These are phyloP conservation scores for Trichophyton benhamiae DNA, from an alignment of 2,329 filamentous ascomycete species.

Conservation along the genomic window DNA sequence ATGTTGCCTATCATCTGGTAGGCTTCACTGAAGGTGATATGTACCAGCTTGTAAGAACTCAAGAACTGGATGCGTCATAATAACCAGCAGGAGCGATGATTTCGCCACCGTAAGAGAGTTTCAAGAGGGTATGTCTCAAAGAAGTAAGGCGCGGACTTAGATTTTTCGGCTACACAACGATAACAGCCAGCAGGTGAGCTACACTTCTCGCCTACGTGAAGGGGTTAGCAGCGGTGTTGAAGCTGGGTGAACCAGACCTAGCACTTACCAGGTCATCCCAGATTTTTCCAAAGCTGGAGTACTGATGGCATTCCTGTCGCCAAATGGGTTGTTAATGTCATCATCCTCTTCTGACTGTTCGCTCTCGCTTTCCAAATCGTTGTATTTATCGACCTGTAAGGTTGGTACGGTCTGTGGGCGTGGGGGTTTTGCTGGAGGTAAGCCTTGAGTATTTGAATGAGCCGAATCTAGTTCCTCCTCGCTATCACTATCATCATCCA, in stretches of 20 bases:
- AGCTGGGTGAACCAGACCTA: too few relatives aligned
- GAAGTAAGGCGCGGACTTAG: not conserved
- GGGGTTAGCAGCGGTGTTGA: not conserved
- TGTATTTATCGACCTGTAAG: conserved; percentile 38
- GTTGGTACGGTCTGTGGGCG: conserved; percentile 38
- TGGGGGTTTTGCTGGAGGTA: conserved; percentile 24
- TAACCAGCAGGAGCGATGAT: not conserved
- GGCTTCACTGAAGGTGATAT: not conserved
- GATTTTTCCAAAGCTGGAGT: conserved; percentile 23
- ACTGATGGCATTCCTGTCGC: conserved; percentile 57
- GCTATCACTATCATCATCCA: conserved; percentile 52
- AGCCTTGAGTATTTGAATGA: conserved; percentile 31
- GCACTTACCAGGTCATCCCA: conserved; percentile 26
- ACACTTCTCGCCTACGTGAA: conserved; percentile 5
- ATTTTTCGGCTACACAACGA: not conserved
- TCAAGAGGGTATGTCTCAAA: too few relatives aligned
- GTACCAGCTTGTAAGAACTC: not conserved
- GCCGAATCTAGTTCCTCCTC: conserved; percentile 39
- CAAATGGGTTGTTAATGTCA: conserved; percentile 81
- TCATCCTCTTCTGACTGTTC: conserved; percentile 49
- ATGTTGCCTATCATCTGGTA: not conserved
- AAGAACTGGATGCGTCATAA: not conserved
- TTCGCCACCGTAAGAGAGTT: not conserved
- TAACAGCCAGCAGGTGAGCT: not conserved
- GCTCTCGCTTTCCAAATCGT: conserved; percentile 35